Percentiles rank a stretch among this genome's conserved stretches.
Conservation (phyloP, 257 asterid species). For the Lycium barbarum region DNA sequence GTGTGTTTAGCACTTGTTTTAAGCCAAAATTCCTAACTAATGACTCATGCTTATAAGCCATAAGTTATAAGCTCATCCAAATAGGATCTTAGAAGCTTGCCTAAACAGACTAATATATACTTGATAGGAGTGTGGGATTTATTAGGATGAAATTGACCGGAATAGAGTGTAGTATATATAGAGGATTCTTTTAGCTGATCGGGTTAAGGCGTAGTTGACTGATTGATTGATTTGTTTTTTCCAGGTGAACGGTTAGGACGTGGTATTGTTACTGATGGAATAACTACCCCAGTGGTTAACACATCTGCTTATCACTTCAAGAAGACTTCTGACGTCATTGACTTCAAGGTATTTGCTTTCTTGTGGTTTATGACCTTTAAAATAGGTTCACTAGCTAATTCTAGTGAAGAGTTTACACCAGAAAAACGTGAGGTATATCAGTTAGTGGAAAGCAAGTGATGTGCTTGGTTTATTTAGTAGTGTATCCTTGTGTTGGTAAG, state of each 20-base stretch:
- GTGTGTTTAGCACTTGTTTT: no score
- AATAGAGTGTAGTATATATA: background rate
- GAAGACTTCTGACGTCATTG: constrained; percentile 83
- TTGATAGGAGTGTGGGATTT: background rate
- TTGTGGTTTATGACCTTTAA: background rate
- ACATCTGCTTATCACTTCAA: constrained; percentile 93
- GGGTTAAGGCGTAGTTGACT: background rate
- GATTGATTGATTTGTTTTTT: constrained; percentile 26
- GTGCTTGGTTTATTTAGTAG: constrained; percentile 15
- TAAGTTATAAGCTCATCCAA: no score
- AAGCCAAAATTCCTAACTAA: no score
- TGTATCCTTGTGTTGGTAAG: background rate
- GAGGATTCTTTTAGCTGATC: background rate
- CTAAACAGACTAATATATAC: background rate
- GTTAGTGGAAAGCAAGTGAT: constrained; percentile 4
- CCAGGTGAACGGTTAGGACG: constrained; percentile 96
- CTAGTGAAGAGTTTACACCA: constrained; percentile 11
- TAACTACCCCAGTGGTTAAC: constrained; percentile 89
- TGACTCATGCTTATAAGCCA: no score
- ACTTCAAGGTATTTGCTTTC: constrained; percentile 71
- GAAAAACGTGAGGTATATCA: background rate
- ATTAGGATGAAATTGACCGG: no score
- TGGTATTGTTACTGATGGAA: constrained; percentile 77
- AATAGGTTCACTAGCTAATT: constrained; percentile 1
- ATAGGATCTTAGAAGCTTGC: no score